Evolutionary conservation across 2,329 filamentous ascomycete species (phyloP).

Genomic region (Achaetomium macrosporum): DNA sequence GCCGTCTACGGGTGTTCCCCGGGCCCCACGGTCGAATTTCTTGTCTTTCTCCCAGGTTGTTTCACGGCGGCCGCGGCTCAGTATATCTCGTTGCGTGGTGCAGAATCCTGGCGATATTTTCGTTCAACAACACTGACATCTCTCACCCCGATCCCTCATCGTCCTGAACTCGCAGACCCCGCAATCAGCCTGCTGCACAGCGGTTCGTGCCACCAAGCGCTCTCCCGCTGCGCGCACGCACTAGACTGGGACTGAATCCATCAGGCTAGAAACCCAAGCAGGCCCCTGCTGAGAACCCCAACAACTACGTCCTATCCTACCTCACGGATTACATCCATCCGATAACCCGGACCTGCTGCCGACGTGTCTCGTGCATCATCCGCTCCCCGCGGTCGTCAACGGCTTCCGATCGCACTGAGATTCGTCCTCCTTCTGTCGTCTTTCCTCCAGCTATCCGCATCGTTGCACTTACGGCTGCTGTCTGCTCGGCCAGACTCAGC

Average conservation of each 20-base stretch:
- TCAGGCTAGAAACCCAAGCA: constrained; percentile 9
- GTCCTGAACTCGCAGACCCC: background rate
- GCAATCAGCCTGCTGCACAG: constrained; percentile 21
- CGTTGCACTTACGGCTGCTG: constrained; percentile 20
- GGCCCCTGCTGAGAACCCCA: constrained; percentile 12
- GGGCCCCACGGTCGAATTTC: constrained; percentile 8
- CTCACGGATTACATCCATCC: constrained; percentile 16
- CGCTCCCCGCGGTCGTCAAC: constrained; percentile 22
- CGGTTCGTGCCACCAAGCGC: constrained; percentile 24
- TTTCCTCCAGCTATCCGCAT: constrained; percentile 15
- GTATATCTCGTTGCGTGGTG: constrained; percentile 5
- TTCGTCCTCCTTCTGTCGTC: constrained; percentile 2
- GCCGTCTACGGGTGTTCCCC: constrained; percentile 10
- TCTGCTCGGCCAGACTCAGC: constrained; percentile 9
- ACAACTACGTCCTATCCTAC: background rate
- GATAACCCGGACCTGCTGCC: constrained; percentile 19
- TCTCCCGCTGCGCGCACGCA: constrained; percentile 16
- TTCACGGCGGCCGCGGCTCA: background rate
- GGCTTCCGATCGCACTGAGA: constrained; percentile 23
- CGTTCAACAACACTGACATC: constrained; percentile 3
- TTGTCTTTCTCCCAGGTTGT: constrained; percentile 1
- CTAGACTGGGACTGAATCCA: constrained; percentile 14
- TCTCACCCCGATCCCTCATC: background rate
- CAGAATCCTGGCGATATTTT: constrained; percentile 1
- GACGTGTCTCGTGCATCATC: constrained; percentile 26